Evolutionary conservation across 805 yeast genomes (phyloP).

Genomic region (Danielia oregonensis): DNA sequence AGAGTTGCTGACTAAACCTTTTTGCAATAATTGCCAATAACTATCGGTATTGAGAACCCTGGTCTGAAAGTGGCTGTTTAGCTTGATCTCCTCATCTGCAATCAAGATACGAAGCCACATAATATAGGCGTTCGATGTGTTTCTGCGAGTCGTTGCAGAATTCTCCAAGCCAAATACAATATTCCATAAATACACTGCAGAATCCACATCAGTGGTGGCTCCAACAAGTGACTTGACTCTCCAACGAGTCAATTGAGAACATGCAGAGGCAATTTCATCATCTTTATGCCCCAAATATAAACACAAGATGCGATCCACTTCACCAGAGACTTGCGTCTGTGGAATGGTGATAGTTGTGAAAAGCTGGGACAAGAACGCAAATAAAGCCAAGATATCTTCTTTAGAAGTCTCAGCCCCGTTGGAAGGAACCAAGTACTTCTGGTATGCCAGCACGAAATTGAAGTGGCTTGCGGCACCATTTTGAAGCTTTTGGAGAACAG

Average conservation of each 20-base stretch:
- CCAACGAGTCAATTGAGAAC: conserved; percentile 52
- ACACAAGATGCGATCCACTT: conserved; percentile 22
- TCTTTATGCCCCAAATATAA: conserved; percentile 36
- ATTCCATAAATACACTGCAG: conserved; percentile 41
- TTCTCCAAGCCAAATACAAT: conserved; percentile 35
- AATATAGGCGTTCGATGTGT: conserved; percentile 42
- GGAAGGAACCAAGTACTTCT: neutral
- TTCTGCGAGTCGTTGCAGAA: conserved; percentile 16
- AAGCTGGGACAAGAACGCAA: conserved; percentile 36
- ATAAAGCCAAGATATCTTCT: conserved; percentile 17
- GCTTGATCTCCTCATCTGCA: conserved; percentile 8
- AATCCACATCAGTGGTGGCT: conserved; percentile 3
- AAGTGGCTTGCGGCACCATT: conserved; percentile 2
- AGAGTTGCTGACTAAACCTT: conserved; percentile 48
- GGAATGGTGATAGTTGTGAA: conserved; percentile 20
- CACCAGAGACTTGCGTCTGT: no score
- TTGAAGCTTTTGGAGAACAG: conserved; percentile 4
- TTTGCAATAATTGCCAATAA: conserved; percentile 54
- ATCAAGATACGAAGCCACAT: conserved; percentile 56
- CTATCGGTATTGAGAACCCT: conserved; percentile 19
- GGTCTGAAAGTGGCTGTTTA: conserved; percentile 22
- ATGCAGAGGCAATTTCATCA: conserved; percentile 30
- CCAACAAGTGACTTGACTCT: conserved; percentile 34
- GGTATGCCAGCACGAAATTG: conserved; percentile 10
- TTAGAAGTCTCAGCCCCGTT: conserved; percentile 5